These are phyloP conservation scores for Alternaria longipes DNA, from an alignment of 2,329 filamentous ascomycete species.

Conservation along the genomic window DNA sequence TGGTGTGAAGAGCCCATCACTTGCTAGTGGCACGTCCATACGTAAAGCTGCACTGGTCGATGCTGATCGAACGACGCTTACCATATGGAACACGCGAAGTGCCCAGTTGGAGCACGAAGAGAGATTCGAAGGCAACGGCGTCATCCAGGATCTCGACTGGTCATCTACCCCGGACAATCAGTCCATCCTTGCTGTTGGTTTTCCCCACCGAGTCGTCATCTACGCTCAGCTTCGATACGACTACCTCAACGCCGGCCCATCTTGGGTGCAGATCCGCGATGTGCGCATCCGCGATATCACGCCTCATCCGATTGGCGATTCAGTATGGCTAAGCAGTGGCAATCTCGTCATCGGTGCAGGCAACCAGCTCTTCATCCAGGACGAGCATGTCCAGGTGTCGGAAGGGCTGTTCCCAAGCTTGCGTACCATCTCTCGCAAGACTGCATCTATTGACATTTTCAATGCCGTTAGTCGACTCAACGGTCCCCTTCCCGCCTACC, in stretches of 20 bases:
- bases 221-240: conserved; percentile 90
- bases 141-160: conserved; percentile 90
- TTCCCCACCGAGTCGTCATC: conserved; percentile 83
- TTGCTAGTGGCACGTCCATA: conserved; percentile 85
- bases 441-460: conserved; percentile 74
- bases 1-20: conserved; percentile 73
- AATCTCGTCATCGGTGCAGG: conserved; percentile 88
- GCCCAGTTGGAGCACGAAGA: conserved; percentile 83
- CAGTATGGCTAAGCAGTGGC: conserved; percentile 87
- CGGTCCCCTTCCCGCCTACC: conserved; percentile 86
- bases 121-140: conserved; percentile 75
- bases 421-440: conserved; percentile 59
- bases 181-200: conserved; percentile 90
- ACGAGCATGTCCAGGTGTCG: conserved; percentile 74
- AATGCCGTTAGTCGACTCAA: conserved; percentile 85
- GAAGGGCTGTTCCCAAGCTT: conserved; percentile 68
- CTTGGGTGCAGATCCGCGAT: conserved; percentile 86
- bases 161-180: conserved; percentile 89
- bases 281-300: conserved; percentile 83
- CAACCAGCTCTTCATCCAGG: conserved; percentile 88
- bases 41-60: conserved; percentile 88
- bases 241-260: conserved; percentile 86
- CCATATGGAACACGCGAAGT: conserved; percentile 89
- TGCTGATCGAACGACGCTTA: conserved; percentile 74
- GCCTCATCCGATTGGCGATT: conserved; percentile 90